Evolutionary conservation across 2,329 filamentous ascomycete species (phyloP).

Genomic region (Botrytis fabae): DNA sequence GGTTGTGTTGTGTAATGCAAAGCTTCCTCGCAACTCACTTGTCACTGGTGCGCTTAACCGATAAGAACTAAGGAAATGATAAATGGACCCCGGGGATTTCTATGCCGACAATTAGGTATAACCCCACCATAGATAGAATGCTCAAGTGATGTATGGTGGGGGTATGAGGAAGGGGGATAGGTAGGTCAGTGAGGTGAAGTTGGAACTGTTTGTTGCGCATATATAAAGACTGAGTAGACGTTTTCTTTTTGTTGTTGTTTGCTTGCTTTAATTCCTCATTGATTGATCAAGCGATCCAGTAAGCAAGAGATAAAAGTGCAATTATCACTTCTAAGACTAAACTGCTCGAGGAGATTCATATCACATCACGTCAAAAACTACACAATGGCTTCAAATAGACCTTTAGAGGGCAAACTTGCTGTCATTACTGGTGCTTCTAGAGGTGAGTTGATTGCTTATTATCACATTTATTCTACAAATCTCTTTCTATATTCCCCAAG

Average conservation of each 20-base stretch:
- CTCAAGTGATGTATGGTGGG: neutral
- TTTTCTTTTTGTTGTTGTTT: neutral
- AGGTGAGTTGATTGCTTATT: conserved; percentile 50
- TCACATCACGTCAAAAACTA: conserved; percentile 12
- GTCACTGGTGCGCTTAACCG: neutral
- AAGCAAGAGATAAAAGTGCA: neutral
- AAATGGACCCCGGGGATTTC: neutral
- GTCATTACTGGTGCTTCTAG: conserved; percentile 79
- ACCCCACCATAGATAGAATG: conserved; percentile 5
- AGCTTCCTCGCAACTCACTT: neutral
- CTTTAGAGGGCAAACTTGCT: conserved; percentile 72
- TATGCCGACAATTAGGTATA: conserved; percentile 9
- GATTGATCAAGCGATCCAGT: neutral
- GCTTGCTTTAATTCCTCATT: neutral
- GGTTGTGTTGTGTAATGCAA: neutral
- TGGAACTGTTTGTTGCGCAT: neutral
- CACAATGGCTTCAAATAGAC: conserved; percentile 29
- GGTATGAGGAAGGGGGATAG: neutral
- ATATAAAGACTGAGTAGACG: neutral
- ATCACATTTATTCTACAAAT: neutral
- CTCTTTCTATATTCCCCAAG: neutral
- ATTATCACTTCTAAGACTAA: neutral
- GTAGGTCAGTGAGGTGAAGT: neutral
- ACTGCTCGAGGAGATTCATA: neutral
- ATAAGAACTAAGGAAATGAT: conserved; percentile 2